Evolutionary conservation across 2,329 filamentous ascomycete genomes (phyloP), one percentile per base, ranked within the genome.

Genomic region (Aspergillus persii): DNA sequence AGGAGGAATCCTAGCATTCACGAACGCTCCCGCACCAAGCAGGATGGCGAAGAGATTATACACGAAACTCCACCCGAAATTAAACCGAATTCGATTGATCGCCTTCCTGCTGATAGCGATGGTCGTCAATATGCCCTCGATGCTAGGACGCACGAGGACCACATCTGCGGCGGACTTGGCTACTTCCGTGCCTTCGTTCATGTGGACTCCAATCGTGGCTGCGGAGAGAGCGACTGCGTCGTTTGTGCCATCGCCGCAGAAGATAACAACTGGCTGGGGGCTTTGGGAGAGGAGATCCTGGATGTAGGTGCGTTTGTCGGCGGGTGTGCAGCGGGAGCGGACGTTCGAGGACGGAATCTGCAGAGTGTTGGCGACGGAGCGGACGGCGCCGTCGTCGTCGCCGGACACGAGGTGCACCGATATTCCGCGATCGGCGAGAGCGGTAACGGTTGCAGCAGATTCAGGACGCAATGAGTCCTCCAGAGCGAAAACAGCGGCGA

Each of bases 201-300:
- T 84, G 63, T 91, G 88, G 0, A 92, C 79, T 30, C 91, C 91
- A 30, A 94, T 82, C 5, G 83, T 83, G 1, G 91, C 89, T 68
- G 87, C 84, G 0, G 89, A 86, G 2, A 94, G 80, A 0, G 90
- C 90, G 2, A 85, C 80, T 0, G 90, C 88, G 68, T 94, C 90
- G 71, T 94, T 94, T 12, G 89, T 92, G 1, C 91, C 91, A 66
- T 94, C 90, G 36, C 90, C 90, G 53, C 84, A 83, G 72, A 94
- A 93, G 5, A 92, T 73, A 18, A 91, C 83, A 1, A 82, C 63
- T n/a, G 64, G 68, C n/a, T 60, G 52, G 41, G 63, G 46, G 27
- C 1, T 52, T 54, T 18, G 36, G 51, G 36, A 52, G 30, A 68
- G 62, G 49, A 82, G 71, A 1, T 56, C 57, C 53, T 75, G 70